Conservation (phyloP, 139 green algal genomes). For the Diplosphaera chodatii region DNA sequence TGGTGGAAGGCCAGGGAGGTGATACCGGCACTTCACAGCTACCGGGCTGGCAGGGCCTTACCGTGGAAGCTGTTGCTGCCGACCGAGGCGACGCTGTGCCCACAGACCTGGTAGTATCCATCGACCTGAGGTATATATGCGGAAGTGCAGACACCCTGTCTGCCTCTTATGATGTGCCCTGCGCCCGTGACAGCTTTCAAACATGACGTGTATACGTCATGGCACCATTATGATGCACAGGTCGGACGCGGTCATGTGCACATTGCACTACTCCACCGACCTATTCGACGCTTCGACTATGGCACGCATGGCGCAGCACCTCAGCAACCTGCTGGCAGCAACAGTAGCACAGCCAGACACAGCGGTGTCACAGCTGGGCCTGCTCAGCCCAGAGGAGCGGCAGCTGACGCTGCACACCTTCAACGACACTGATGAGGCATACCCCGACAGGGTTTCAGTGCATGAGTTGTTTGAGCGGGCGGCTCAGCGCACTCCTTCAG, state of each 20-base stretch:
- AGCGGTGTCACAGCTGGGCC: background rate
- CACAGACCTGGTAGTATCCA: no score
- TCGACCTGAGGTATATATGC: no score
- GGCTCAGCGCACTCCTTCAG: constrained; percentile 4
- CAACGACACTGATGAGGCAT: background rate
- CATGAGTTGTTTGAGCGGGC: constrained; percentile 17
- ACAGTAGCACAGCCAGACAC: background rate
- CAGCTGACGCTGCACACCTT: constrained; percentile 1
- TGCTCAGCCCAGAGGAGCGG: background rate
- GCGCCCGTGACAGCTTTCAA: background rate
- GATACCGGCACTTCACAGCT: no score
- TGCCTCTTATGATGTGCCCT: background rate
- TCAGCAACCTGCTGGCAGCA: background rate
- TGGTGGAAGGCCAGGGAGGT: background rate
- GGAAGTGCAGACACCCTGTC: no score
- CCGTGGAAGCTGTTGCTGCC: background rate
- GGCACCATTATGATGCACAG: background rate
- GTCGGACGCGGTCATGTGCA: background rate
- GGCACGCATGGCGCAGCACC: background rate
- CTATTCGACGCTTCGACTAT: background rate
- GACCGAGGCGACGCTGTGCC: background rate
- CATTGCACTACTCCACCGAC: background rate
- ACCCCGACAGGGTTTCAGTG: background rate
- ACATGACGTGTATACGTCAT: no score
- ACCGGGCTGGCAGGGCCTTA: no score